These are phyloP conservation scores for Linaria vulgaris DNA, from an alignment of 257 asterid genomes.

Conservation along the genomic window DNA sequence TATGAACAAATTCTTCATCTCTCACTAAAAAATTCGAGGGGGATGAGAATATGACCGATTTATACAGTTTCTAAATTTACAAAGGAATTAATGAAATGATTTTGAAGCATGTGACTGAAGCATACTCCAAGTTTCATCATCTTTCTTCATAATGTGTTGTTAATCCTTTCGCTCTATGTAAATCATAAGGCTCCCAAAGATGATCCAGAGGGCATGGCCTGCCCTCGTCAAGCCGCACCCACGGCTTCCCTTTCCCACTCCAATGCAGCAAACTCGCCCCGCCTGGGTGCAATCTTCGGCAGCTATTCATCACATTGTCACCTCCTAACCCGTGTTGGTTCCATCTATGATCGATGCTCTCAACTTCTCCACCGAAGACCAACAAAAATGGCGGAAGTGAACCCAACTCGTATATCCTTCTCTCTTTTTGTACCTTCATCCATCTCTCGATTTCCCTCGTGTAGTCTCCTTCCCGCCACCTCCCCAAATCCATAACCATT, in stretches of 20 bases:
- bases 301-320: constrained; percentile 56
- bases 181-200: constrained; percentile 67
- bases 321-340: constrained; percentile 86
- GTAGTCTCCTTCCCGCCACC: constrained; percentile 59
- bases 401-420: constrained; percentile 68
- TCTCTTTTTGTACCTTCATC: constrained; percentile 63
- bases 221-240: constrained; percentile 66
- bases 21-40: too few species aligned
- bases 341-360: constrained; percentile 64
- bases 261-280: constrained; percentile 78
- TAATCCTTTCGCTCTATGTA: constrained; percentile 23
- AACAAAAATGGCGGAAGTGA: constrained; percentile 71
- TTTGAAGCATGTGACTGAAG: too few species aligned
- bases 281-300: constrained; percentile 68
- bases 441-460: constrained; percentile 52
- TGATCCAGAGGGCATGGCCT: constrained; percentile 59
- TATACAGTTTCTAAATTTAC: too few species aligned
- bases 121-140: not conserved
- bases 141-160: not conserved
- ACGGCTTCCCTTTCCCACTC: constrained; percentile 91
- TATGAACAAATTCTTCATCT: too few species aligned
- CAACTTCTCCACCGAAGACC: constrained; percentile 69
- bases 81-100: too few species aligned
- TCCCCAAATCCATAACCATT: constrained; percentile 61
- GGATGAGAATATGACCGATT: too few species aligned